Base-by-base conservation (phyloP, 345 rosid species). In the Sonneratia alba region DNA sequence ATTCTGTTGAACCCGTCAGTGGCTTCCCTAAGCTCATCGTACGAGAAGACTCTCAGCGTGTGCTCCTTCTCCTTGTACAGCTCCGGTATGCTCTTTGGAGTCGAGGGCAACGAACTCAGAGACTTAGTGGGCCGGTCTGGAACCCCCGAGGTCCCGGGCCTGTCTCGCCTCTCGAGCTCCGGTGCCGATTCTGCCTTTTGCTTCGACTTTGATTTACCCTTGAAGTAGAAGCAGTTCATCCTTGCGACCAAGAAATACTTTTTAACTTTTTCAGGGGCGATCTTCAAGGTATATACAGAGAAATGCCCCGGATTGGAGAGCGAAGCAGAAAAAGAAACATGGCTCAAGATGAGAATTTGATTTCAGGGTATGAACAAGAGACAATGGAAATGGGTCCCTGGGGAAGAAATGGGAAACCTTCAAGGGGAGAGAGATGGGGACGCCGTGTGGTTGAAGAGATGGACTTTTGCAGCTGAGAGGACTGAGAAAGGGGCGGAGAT, bases 21-120 rank as follows among this genome's bases (percentile, higher is more conserved):
- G 53, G 97, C 92, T 36, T 89, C 85, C 70, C 74, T 83, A 16
- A 94, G 88, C 84, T 94, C 97, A 61, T 83, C 75, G 66, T 75
- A 78, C 34, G 89, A 68, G 81, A 94, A 94, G 42, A 75, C 96
- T 72, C 87, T 87, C 78, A 86, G 76, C 70, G 81, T 76, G 21
- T 86, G 87, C 68, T 85, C 89, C 71, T 82, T 84, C 71, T 86
- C 84, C 69, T 75, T 82, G 87, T 88, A 85, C 78, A 91, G 73
- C 65, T 89, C 91, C 34, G 79, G 79, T 77, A 89, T 77, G 77
- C 85, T 78, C 72, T 87, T 84, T 10, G 89, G 86, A 22, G 73
- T 70, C 21, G 89, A 89, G n/a, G 89, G 86, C 74, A 81, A 59
- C 40, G 94, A 85, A 75, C 75, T 77, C 73, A 81, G 67, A 32